Conservation (phyloP, 495 filamentous ascomycete genomes). For the Aspergillus diversus region DNA sequence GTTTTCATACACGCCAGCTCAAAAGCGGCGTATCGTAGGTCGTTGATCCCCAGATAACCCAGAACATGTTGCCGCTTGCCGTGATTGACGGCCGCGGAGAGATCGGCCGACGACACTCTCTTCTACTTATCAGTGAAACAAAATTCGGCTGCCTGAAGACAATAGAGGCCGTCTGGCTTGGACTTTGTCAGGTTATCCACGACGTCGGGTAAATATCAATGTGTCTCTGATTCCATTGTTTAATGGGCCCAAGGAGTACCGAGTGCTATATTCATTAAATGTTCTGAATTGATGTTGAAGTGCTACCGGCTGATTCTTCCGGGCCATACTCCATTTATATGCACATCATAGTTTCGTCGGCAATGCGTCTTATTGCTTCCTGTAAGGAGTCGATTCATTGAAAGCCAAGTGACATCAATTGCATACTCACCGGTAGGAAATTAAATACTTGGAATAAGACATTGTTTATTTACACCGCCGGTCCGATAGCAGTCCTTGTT, state of each 20-base stretch:
- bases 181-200: constrained; percentile 48
- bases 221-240: neutral
- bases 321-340: too few relatives aligned
- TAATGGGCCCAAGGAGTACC: neutral
- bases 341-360: too few relatives aligned
- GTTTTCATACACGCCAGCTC: constrained; percentile 33
- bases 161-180: constrained; percentile 45
- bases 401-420: too few relatives aligned
- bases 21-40: constrained; percentile 31
- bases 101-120: constrained; percentile 47
- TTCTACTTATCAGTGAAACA: constrained; percentile 54
- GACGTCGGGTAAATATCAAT: neutral
- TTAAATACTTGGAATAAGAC: too few relatives aligned
- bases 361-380: too few relatives aligned
- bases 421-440: too few relatives aligned
- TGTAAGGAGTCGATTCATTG: too few relatives aligned
- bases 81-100: constrained; percentile 56
- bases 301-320: neutral
- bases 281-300: neutral
- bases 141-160: constrained; percentile 42
- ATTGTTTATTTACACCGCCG: too few relatives aligned
- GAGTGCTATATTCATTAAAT: neutral
- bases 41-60: constrained; percentile 37
- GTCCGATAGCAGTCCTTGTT: too few relatives aligned
- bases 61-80: constrained; percentile 26